phyloP scores from a whole-genome alignment of 768 basidiomycete species.

The Rhizopogon vesiculosus region DNA sequence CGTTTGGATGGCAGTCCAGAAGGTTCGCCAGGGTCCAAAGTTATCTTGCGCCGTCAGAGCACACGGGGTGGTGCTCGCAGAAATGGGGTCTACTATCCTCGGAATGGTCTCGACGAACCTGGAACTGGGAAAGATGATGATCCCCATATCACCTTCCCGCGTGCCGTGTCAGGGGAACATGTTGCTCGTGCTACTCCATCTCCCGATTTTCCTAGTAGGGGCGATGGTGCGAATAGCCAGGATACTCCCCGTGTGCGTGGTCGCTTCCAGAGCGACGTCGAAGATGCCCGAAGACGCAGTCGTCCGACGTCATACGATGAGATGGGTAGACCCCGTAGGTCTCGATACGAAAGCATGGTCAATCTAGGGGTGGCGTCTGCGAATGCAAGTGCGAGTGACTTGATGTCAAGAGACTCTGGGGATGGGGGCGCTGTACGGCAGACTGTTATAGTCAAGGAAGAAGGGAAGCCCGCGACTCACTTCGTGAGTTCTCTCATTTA shows the following conservation, averaged over 20 bases:
- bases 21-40: constrained; percentile 34
- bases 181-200: constrained; percentile 29
- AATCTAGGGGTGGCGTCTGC: constrained; percentile 50
- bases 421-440: constrained; percentile 63
- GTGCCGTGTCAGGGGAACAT: constrained; percentile 50
- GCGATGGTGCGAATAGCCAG: constrained; percentile 29
- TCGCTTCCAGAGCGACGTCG: constrained; percentile 73
- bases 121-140: constrained; percentile 27
- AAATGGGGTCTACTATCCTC: constrained; percentile 44
- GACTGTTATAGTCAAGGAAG: constrained; percentile 73
- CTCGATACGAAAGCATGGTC: constrained; percentile 72
- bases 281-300: constrained; percentile 49
- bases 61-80: constrained; percentile 44
- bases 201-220: constrained; percentile 27
- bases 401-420: constrained; percentile 54
- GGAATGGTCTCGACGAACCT: constrained; percentile 30
- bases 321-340: constrained; percentile 48
- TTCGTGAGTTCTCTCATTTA: constrained; percentile 55
- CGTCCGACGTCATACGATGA: constrained; percentile 71
- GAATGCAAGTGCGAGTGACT: constrained; percentile 61
- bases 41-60: constrained; percentile 55
- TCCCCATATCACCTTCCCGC: constrained; percentile 55
- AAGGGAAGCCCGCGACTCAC: constrained; percentile 73
- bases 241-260: constrained; percentile 42
- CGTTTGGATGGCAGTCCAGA: constrained; percentile 61